Evolutionary conservation across 129 eudicot genomes (phyloP).

Genomic region (Artemisia annua): DNA sequence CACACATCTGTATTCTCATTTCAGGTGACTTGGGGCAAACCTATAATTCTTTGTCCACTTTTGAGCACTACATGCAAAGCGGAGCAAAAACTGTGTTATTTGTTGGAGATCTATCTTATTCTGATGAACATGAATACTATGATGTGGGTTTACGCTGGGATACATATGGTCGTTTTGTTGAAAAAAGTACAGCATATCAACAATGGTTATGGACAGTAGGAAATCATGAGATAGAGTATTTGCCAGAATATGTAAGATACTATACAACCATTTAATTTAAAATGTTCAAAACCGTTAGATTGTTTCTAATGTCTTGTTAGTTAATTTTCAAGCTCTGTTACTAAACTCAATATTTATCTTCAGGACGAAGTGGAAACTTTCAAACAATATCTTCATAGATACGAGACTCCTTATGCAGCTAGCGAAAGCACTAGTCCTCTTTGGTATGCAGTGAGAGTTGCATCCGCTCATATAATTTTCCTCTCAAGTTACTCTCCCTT

Average conservation of each 20-base stretch:
- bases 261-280: neutral
- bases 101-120: slow-evolving; percentile 82
- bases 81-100: slow-evolving; percentile 59
- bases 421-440: slow-evolving; percentile 66
- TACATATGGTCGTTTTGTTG: slow-evolving; percentile 73
- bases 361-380: slow-evolving; percentile 72
- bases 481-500: slow-evolving; percentile 81
- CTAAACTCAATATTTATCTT: neutral
- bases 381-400: slow-evolving; percentile 68
- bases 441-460: slow-evolving; percentile 82
- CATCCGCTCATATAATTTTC: slow-evolving; percentile 84
- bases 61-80: slow-evolving; percentile 63
- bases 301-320: neutral
- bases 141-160: slow-evolving; percentile 83
- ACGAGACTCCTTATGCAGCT: slow-evolving; percentile 69
- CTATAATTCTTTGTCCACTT: slow-evolving; percentile 67
- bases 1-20: neutral
- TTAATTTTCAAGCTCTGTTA: neutral
- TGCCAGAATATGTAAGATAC: slow-evolving; percentile 62
- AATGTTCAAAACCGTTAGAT: too few relatives aligned
- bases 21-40: slow-evolving; percentile 92
- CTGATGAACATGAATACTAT: slow-evolving; percentile 57
- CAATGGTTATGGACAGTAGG: slow-evolving; percentile 88
- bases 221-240: slow-evolving; percentile 83
- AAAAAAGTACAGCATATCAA: slow-evolving; percentile 61